phyloP scores from a whole-genome alignment of 1,284 basidiomycete species.

The Tylopilus orsonianus region DNA sequence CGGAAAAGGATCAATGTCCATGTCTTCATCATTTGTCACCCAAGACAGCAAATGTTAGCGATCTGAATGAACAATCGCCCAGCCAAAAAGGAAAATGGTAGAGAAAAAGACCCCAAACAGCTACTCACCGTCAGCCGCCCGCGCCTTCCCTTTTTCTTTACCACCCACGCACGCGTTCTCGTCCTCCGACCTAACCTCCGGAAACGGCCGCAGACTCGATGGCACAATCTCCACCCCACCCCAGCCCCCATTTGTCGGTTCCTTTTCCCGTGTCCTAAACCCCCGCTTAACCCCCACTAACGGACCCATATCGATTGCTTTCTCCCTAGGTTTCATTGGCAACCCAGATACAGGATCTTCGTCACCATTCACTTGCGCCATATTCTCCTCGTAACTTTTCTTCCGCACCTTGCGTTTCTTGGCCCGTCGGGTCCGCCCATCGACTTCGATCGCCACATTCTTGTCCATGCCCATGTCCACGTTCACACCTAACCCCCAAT shows the following conservation, averaged over 20 bases:
- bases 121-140: slow-evolving; percentile 28
- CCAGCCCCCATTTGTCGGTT: slow-evolving; percentile 56
- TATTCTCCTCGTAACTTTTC: slow-evolving; percentile 7
- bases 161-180: not conserved
- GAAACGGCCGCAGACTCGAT: slow-evolving; percentile 25
- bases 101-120: not conserved
- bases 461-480: slow-evolving; percentile 31
- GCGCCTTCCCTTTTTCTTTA: slow-evolving; percentile 28
- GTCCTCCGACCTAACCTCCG: slow-evolving; percentile 13
- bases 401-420: slow-evolving; percentile 28
- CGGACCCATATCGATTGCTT: slow-evolving; percentile 59
- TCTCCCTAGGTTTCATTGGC: slow-evolving; percentile 5
- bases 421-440: slow-evolving; percentile 5
- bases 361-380: slow-evolving; percentile 4
- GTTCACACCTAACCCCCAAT: slow-evolving; percentile 28
- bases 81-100: not conserved
- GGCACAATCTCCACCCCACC: slow-evolving; percentile 59
- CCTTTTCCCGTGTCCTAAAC: slow-evolving; percentile 58
- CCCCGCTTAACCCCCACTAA: slow-evolving; percentile 68
- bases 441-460: slow-evolving; percentile 8
- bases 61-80: not conserved
- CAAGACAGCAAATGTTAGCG: slow-evolving; percentile 9
- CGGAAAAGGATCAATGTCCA: slow-evolving; percentile 1
- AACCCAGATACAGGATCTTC: not conserved
- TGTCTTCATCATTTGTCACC: slow-evolving; percentile 10